Conservation (phyloP, 306 rosid genomes). For the Morella rubra region DNA sequence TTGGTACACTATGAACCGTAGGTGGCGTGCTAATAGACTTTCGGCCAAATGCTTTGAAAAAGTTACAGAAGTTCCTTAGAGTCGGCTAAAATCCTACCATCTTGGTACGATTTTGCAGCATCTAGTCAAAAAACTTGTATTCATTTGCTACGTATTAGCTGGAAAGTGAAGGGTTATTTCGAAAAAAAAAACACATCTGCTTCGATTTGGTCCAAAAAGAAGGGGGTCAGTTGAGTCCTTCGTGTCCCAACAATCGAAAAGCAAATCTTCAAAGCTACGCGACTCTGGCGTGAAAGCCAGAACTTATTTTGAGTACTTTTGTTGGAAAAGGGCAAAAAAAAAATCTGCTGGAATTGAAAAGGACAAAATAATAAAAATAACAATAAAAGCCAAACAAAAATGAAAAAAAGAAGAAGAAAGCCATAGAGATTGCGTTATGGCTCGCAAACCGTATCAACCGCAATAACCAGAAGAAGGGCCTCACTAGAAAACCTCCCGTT, state of each 20-base stretch:
- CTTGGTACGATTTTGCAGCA: no score
- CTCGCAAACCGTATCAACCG: conserved; percentile 1
- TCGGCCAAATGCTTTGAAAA: background rate
- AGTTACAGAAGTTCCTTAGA: background rate
- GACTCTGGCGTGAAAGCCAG: conserved; percentile 19
- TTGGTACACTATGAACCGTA: background rate
- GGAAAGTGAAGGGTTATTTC: no score
- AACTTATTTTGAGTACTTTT: no score
- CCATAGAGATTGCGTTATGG: background rate
- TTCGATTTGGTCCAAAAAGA: background rate
- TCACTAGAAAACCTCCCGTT: conserved; percentile 18
- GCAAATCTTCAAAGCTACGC: background rate
- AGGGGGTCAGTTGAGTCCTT: background rate
- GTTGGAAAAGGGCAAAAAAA: background rate
- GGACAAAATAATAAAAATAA: background rate
- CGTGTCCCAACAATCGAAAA: background rate
- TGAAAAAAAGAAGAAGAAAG: background rate
- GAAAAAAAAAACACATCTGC: background rate
- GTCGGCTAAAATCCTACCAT: no score
- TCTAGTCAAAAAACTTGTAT: no score
- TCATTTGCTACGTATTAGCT: no score
- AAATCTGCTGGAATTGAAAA: background rate
- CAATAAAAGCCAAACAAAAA: no score
- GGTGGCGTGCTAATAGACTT: conserved; percentile 6
- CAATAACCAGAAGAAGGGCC: background rate